Evolutionary conservation across 1,284 basidiomycete genomes (phyloP), one percentile per base, ranked within the genome.

Genomic region (Cystobasidium slooffiae): DNA sequence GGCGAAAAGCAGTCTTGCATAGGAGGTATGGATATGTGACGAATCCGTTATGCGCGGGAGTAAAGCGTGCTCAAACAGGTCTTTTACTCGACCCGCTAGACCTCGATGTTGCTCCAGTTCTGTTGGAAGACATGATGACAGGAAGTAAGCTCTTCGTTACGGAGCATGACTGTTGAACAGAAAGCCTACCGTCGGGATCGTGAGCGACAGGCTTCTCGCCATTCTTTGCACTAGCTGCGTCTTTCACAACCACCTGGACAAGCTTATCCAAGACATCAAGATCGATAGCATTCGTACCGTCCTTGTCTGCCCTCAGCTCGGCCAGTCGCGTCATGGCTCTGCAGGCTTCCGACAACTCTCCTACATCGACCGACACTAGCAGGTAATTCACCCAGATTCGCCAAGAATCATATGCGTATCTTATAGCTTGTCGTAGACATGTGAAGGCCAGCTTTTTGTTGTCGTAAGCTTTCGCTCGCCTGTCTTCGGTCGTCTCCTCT

Each of bases 341-440:
- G 67, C 88, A 89, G 0, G 94, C 91, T 81, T 99, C 96, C 8
- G 88, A 85, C 56, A 97, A 86, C 82, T 97, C 92, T 7, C 95
- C 96, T 16, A 97, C 91, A 79, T 98, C 94, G 82, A 97, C 86
- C 7, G 92, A 88, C 47, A 99, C 90, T 78, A 97, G 86, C 91
- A 95, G 96, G 85, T 95, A 98, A 84, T 99, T 99, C 78, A 87
- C 87, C 97, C 97, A 99, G 88, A 99, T 95, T 18, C 93, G 88
- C 96, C 96, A 99, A 80, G 95, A 95, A 67, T 94, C 90, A 82
- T 93, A 92, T 66, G 88, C 87, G 81, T 88, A 88, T 78, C 89
- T 90, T 74, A 99, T 87, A 4, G 95, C 94, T 77, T 93, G 90
- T 78, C 91, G 90, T 52, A 99, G 89, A 12, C 97, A 96, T n/a